Conservation (phyloP, 305 asterid species). For the Fraxinus baroniana region DNA sequence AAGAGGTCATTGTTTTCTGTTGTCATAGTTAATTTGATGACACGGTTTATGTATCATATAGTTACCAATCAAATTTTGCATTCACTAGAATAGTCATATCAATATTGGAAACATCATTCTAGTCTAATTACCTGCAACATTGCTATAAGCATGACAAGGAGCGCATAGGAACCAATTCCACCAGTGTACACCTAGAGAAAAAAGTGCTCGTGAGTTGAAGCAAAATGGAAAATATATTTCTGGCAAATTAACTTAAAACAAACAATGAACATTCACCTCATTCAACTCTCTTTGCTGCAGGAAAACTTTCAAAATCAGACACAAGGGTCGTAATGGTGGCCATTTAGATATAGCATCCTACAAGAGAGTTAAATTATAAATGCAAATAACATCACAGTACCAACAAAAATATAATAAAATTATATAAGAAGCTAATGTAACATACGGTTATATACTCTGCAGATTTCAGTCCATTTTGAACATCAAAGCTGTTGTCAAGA, state of each 20-base stretch:
- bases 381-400: background rate
- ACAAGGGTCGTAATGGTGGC: slow-evolving; percentile 85
- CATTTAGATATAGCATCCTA: slow-evolving; percentile 77
- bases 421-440: background rate
- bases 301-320: slow-evolving; percentile 86
- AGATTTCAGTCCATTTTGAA: slow-evolving; percentile 87
- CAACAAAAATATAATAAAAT: background rate
- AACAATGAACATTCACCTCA: slow-evolving; percentile 51
- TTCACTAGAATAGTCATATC: background rate
- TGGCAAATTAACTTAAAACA: slow-evolving; percentile 14
- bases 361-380: slow-evolving; percentile 8
- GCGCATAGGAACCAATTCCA: slow-evolving; percentile 96
- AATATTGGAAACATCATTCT: background rate
- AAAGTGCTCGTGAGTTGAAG: slow-evolving; percentile 14
- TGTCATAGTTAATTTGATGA: background rate
- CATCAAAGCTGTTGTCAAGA: slow-evolving; percentile 70
- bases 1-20: background rate
- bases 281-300: slow-evolving; percentile 92
- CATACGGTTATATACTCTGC: slow-evolving; percentile 83
- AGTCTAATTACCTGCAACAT: slow-evolving; percentile 73
- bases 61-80: slow-evolving; percentile 8
- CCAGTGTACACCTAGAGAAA: slow-evolving; percentile 82
- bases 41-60: background rate
- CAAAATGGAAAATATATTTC: slow-evolving; percentile 18
- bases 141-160: slow-evolving; percentile 91